phyloP scores from a whole-genome alignment of 2,329 filamentous ascomycete species.

The Botryosphaeria agaves region DNA sequence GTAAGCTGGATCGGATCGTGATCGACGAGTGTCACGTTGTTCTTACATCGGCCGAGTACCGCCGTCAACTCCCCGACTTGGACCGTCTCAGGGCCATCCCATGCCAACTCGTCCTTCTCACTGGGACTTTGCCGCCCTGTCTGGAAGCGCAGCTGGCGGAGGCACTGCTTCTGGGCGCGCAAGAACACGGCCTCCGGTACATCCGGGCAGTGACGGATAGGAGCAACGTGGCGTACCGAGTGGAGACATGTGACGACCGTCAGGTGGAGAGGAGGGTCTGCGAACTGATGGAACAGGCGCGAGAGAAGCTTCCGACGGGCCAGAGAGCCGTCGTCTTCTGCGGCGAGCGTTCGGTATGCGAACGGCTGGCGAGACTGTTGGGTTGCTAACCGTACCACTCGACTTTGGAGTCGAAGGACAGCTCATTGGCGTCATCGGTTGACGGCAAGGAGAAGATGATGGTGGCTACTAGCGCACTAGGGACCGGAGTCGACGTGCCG shows the following conservation, averaged over 20 bases:
- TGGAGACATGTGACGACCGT: background rate
- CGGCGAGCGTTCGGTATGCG: background rate
- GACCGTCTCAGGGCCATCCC: too few species aligned
- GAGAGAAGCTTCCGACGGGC: background rate
- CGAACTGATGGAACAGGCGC: background rate
- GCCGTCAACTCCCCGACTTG: too few species aligned
- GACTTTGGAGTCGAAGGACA: background rate
- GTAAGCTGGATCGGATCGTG: too few species aligned
- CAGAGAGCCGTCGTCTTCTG: background rate
- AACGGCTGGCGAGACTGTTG: background rate
- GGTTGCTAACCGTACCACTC: background rate
- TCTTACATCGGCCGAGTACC: too few species aligned
- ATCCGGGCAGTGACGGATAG: background rate
- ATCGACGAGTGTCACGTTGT: too few species aligned
- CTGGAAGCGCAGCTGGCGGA: background rate
- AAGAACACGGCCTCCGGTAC: background rate
- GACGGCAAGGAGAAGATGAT: slow-evolving; percentile 5
- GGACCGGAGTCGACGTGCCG: slow-evolving; percentile 7
- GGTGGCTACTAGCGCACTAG: slow-evolving; percentile 7
- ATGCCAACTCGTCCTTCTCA: too few species aligned
- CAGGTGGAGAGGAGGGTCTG: background rate
- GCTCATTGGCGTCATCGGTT: background rate
- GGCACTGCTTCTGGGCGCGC: background rate
- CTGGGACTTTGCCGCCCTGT: too few species aligned
- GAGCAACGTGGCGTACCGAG: background rate